Percentiles rank a stretch among this genome's conserved stretches.
Evolutionary conservation across 2,329 filamentous ascomycete species (phyloP).

Genomic region (Pleurostoma richardsiae): DNA sequence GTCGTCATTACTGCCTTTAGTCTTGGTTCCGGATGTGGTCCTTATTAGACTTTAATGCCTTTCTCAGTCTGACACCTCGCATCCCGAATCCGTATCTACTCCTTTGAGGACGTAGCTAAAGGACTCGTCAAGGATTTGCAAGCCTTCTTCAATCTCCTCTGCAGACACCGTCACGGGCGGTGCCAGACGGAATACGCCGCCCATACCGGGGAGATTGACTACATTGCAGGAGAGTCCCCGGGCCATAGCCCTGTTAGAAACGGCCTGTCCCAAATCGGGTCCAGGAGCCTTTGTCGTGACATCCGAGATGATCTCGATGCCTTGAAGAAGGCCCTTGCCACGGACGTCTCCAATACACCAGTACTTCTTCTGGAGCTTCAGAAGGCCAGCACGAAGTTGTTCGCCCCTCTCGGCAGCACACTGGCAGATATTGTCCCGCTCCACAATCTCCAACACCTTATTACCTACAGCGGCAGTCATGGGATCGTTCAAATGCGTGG

Average conservation of each 20-base stretch:
- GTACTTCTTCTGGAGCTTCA: conserved; percentile 39
- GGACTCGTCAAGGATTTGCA: conserved; percentile 44
- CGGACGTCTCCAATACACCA: conserved; percentile 49
- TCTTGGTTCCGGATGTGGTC: too few relatives aligned
- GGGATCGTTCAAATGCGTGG: conserved; percentile 51
- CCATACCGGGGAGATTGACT: conserved; percentile 38
- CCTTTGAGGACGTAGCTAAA: conserved; percentile 25
- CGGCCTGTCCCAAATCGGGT: conserved; percentile 32
- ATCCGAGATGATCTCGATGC: conserved; percentile 44
- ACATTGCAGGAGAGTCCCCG: conserved; percentile 44
- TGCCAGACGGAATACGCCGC: conserved; percentile 44
- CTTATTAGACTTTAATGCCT: too few relatives aligned
- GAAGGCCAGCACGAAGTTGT: conserved; percentile 35
- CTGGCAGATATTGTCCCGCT: conserved; percentile 37
- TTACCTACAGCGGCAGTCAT: conserved; percentile 46
- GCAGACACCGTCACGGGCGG: conserved; percentile 43
- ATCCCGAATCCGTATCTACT: not conserved
- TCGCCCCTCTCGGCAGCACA: conserved; percentile 33
- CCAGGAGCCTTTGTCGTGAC: conserved; percentile 34
- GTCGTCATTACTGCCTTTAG: too few relatives aligned
- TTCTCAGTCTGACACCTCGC: too few relatives aligned
- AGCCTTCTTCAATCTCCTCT: conserved; percentile 36
- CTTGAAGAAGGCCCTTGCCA: conserved; percentile 43
- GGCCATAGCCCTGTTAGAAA: conserved; percentile 36
- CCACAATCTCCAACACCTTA: conserved; percentile 50